Evolutionary conservation across 2,329 filamentous ascomycete genomes (phyloP).

Genomic region (Calonectria honghensis): DNA sequence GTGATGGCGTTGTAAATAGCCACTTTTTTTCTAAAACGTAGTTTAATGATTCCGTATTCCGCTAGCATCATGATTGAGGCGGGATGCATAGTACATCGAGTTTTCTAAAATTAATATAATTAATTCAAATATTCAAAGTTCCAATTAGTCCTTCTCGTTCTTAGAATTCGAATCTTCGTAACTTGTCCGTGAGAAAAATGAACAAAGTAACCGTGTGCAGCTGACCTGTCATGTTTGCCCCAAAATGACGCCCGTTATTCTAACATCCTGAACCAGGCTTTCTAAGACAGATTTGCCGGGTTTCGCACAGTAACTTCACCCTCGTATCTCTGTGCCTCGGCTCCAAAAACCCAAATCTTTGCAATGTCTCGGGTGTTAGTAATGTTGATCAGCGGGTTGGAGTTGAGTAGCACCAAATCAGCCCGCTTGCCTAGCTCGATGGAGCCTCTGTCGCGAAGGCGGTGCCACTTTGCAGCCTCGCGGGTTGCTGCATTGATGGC

Average conservation of each 20-base stretch:
- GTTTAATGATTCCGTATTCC: too few relatives aligned
- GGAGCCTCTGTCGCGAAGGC: conserved; percentile 1
- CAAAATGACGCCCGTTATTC: not conserved
- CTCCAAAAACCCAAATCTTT: conserved; percentile 16
- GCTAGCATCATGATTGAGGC: too few relatives aligned
- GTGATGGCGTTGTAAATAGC: too few relatives aligned
- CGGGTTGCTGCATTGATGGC: conserved; percentile 8
- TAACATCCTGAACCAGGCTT: too few relatives aligned
- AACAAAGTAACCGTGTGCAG: too few relatives aligned
- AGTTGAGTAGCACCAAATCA: conserved; percentile 18
- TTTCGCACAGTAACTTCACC: not conserved
- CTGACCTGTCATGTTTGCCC: not conserved
- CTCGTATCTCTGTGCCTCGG: not conserved
- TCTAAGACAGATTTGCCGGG: not conserved
- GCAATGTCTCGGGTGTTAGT: conserved; percentile 13
- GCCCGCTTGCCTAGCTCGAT: not conserved
- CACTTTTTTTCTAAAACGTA: too few relatives aligned
- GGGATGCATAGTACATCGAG: too few relatives aligned
- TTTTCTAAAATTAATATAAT: too few relatives aligned
- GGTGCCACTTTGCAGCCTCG: not conserved
- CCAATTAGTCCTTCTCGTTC: too few relatives aligned
- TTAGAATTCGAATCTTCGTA: too few relatives aligned
- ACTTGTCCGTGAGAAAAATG: too few relatives aligned
- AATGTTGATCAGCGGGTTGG: not conserved
- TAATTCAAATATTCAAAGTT: too few relatives aligned